Evolutionary conservation across 2,329 filamentous ascomycete species (phyloP).

Genomic region (Decorospora gaudefroyi): DNA sequence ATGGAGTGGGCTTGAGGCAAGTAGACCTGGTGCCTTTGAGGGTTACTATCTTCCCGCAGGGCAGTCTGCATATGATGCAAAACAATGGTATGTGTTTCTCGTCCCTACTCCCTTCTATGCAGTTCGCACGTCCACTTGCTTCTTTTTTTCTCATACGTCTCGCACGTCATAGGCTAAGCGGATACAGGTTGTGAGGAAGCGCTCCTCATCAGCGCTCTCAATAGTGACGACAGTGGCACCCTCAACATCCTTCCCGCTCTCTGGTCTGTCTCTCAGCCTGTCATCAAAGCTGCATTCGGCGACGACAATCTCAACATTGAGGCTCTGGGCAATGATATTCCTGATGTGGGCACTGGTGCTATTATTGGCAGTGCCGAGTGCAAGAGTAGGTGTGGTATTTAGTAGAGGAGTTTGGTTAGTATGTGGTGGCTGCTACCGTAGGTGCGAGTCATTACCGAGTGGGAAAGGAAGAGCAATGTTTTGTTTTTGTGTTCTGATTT

Average conservation of each 20-base stretch:
- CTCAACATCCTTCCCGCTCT: constrained; percentile 54
- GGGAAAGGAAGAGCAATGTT: too few species aligned
- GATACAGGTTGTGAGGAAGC: constrained; percentile 54
- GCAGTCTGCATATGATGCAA: constrained; percentile 57
- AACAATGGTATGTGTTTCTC: constrained; percentile 51
- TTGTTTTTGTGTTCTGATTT: too few species aligned
- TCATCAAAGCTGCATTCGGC: constrained; percentile 53
- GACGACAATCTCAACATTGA: constrained; percentile 40
- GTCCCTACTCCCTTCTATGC: background rate
- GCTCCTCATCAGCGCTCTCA: constrained; percentile 56
- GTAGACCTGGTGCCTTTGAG: constrained; percentile 51
- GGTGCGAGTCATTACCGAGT: too few species aligned
- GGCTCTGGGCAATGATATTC: constrained; percentile 40
- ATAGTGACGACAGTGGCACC: constrained; percentile 57
- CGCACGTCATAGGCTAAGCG: background rate
- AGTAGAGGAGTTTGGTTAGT: too few species aligned
- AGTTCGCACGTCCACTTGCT: too few species aligned
- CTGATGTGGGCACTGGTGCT: constrained; percentile 50
- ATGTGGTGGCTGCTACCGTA: background rate
- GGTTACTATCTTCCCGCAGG: constrained; percentile 58
- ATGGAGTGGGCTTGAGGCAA: constrained; percentile 53
- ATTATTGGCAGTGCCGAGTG: constrained; percentile 51
- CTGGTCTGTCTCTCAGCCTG: constrained; percentile 48
- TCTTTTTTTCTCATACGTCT: too few species aligned
- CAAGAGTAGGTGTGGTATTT: constrained; percentile 42